A percentile compares a stretch with the other conserved stretches of the same genome.
phyloP scores from a whole-genome alignment of 495 filamentous ascomycete genomes.

The Neurospora tetraspora region DNA sequence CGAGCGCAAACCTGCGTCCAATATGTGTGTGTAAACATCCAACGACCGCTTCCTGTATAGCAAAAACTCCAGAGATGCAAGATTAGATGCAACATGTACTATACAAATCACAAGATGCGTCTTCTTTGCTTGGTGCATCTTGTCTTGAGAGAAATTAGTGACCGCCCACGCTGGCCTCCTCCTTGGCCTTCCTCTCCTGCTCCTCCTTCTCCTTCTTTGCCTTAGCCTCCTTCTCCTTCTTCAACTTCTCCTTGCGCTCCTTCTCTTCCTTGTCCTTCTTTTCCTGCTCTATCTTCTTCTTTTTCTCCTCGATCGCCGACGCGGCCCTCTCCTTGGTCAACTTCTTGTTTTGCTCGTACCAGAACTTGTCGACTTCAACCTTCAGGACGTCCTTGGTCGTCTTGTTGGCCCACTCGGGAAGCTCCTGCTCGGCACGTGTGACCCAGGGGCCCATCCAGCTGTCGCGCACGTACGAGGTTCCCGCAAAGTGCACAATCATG shows the following conservation, averaged over 20 bases:
- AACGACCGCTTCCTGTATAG: neutral
- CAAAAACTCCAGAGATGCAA: neutral
- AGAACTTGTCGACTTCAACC: constrained; percentile 9
- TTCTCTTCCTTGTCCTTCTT: constrained; percentile 5
- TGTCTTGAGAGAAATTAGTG: neutral
- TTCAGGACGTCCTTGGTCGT: constrained; percentile 5
- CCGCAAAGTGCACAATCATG: constrained; percentile 17
- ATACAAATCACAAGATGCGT: neutral
- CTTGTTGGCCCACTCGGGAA: constrained; percentile 15
- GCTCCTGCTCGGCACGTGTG: constrained; percentile 8
- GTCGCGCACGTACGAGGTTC: constrained; percentile 12
- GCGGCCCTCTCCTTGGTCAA: constrained; percentile 1
- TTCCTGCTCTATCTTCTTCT: neutral
- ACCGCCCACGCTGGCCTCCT: neutral
- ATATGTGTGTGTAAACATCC: neutral
- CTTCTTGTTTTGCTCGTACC: constrained; percentile 3
- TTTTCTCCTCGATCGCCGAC: constrained; percentile 1
- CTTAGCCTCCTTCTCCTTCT: constrained; percentile 1
- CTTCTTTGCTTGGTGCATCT: neutral
- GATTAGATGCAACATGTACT: neutral
- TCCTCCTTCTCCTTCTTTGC: constrained; percentile 3
- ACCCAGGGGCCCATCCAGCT: constrained; percentile 22
- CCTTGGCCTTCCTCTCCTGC: constrained; percentile 3
- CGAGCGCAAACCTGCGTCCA: neutral
- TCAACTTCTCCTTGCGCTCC: constrained; percentile 4